Evolutionary conservation across 768 basidiomycete species (phyloP).

Genomic region (Tricholoma furcatifolium): DNA sequence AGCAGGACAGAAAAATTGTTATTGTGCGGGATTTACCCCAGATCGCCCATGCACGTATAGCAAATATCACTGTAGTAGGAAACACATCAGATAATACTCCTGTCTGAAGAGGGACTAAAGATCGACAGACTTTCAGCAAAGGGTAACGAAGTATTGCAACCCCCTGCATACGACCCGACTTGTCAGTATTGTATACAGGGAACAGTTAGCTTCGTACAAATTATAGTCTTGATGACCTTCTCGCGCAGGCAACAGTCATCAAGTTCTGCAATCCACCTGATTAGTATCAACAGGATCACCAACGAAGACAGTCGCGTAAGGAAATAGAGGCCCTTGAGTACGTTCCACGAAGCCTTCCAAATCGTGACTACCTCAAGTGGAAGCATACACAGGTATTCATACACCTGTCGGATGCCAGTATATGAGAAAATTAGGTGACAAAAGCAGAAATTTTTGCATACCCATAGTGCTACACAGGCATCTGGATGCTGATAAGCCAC

Average conservation of each 20-base stretch:
- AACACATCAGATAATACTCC: neutral
- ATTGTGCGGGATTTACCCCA: constrained; percentile 1
- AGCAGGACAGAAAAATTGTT: neutral
- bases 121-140: constrained; percentile 1
- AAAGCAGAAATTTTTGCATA: neutral
- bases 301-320: neutral
- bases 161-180: neutral
- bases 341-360: constrained; percentile 4
- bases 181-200: neutral
- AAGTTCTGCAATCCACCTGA: neutral
- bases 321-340: constrained; percentile 1
- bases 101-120: too few species aligned
- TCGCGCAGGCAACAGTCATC: neutral
- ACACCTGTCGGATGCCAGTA: neutral
- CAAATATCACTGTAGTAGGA: constrained; percentile 3
- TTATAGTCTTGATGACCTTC: neutral
- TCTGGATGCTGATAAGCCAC: neutral
- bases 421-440: neutral
- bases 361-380: neutral
- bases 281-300: neutral
- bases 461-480: neutral
- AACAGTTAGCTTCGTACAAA: neutral
- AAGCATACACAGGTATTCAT: neutral
- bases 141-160: neutral
- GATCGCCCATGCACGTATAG: constrained; percentile 6